Evolutionary conservation across 1,284 basidiomycete genomes (phyloP).

Genomic region (Albatrellus sp.): DNA sequence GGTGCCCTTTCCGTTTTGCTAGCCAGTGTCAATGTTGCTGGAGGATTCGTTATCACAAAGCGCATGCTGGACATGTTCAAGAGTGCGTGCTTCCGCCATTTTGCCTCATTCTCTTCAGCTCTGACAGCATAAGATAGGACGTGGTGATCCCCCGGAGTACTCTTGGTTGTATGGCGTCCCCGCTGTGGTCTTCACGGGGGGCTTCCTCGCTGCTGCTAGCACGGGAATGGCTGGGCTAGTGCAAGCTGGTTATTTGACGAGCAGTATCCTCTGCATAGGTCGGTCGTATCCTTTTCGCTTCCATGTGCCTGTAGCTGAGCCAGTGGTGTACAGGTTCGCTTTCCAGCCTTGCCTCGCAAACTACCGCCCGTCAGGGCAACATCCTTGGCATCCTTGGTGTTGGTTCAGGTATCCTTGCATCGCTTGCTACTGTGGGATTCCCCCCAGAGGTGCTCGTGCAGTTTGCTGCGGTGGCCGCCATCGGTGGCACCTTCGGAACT

Average conservation of each 20-base stretch:
- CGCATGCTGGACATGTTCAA: conserved; percentile 88
- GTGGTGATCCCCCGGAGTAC: conserved; percentile 69
- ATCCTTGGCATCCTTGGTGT: conserved; percentile 77
- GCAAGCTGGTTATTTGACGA: conserved; percentile 74
- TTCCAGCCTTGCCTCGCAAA: conserved; percentile 62
- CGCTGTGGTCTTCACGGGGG: conserved; percentile 68
- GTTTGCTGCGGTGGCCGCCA: conserved; percentile 61
- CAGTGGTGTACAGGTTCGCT: conserved; percentile 40
- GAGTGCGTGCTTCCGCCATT: conserved; percentile 29
- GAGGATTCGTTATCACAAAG: conserved; percentile 76
- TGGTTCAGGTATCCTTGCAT: conserved; percentile 65
- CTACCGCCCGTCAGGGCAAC: conserved; percentile 73
- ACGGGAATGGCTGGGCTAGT: conserved; percentile 78
- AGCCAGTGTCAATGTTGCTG: conserved; percentile 75
- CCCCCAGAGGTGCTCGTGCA: conserved; percentile 61
- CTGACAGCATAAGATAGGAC: conserved; percentile 2
- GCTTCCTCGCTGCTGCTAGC: conserved; percentile 66
- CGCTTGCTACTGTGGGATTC: conserved; percentile 73
- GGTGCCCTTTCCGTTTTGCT: conserved; percentile 72
- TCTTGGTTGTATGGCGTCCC: conserved; percentile 71
- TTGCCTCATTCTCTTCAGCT: not conserved
- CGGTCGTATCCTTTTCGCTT: conserved; percentile 9
- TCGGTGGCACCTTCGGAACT: conserved; percentile 57
- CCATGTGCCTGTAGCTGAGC: too few relatives aligned
- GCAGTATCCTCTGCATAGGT: conserved; percentile 76